A percentile compares a stretch with the other conserved stretches of the same genome.
Evolutionary conservation across 2,329 filamentous ascomycete genomes (phyloP).

Genomic region (Nigrospora oryzae): DNA sequence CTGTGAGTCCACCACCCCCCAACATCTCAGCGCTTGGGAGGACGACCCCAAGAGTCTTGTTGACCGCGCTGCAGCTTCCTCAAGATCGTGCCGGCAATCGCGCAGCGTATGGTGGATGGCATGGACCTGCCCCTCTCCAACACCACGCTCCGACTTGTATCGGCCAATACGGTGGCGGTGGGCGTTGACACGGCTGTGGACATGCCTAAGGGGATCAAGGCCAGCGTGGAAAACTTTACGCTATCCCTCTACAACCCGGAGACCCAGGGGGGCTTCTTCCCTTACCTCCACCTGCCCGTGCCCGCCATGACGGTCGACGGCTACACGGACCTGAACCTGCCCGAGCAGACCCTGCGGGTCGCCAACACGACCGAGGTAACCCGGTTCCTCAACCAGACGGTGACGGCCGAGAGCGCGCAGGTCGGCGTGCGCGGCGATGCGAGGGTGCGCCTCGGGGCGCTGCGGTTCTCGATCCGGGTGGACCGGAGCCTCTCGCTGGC

Average conservation of each 20-base stretch:
- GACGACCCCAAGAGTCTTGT: neutral
- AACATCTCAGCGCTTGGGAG: too few species aligned
- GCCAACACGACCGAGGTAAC: slow-evolving; percentile 5
- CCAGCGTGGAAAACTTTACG: slow-evolving; percentile 23
- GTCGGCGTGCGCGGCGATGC: slow-evolving; percentile 10
- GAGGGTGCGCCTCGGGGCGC: slow-evolving; percentile 21
- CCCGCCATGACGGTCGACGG: slow-evolving; percentile 19
- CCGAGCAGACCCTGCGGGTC: slow-evolving; percentile 6
- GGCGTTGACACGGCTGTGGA: slow-evolving; percentile 24
- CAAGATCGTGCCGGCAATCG: slow-evolving; percentile 27
- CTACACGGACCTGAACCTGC: slow-evolving; percentile 13
- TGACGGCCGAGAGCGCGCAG: slow-evolving; percentile 1
- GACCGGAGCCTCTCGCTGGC: slow-evolving; percentile 20
- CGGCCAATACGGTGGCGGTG: slow-evolving; percentile 20
- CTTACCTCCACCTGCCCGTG: slow-evolving; percentile 17
- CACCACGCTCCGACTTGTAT: slow-evolving; percentile 23
- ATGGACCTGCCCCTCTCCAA: slow-evolving; percentile 24
- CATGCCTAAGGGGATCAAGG: slow-evolving; percentile 23
- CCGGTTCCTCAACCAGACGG: slow-evolving; percentile 4
- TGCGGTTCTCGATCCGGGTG: slow-evolving; percentile 18
- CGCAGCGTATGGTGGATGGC: slow-evolving; percentile 26
- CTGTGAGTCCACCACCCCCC: slow-evolving; percentile 17
- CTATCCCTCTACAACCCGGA: slow-evolving; percentile 23
- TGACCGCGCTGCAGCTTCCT: slow-evolving; percentile 20
- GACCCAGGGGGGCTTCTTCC: slow-evolving; percentile 14